Percentiles rank a stretch among this genome's conserved stretches.
Conservation (phyloP, 352 stramenopile genomes). For the Globisporangium emineosum region DNA sequence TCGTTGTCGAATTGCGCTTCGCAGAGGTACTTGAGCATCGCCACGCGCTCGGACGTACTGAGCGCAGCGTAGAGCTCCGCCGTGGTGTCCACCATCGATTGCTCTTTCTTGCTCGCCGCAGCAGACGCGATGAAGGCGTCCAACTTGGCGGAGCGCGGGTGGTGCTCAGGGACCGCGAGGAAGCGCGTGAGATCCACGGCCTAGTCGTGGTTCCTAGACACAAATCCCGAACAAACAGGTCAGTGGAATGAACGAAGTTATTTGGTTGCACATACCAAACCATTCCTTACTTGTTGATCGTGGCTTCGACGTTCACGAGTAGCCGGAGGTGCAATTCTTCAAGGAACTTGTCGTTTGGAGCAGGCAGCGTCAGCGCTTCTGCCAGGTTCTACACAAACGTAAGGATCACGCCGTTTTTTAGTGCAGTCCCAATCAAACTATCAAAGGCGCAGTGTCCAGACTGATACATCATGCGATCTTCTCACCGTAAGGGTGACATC, state of each 20-base stretch:
- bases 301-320: constrained; percentile 42
- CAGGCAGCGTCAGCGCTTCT: constrained; percentile 29
- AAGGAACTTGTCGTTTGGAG: constrained; percentile 28
- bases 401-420: not conserved
- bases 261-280: not conserved
- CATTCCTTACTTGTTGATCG: constrained; percentile 41
- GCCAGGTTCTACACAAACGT: constrained; percentile 27
- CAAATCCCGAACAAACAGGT: not conserved
- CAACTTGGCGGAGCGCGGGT: constrained; percentile 10
- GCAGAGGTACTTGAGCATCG: constrained; percentile 58
- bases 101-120: constrained; percentile 16
- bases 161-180: constrained; percentile 33
- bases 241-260: not conserved
- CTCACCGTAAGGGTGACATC: constrained; percentile 43
- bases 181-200: constrained; percentile 45
- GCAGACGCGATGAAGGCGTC: constrained; percentile 12
- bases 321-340: constrained; percentile 47
- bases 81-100: constrained; percentile 19
- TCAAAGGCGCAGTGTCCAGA: not conserved
- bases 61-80: constrained; percentile 43
- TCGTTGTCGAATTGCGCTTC: constrained; percentile 70
- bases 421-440: not conserved
- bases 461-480: not conserved
- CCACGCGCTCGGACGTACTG: constrained; percentile 34
- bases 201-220: constrained; percentile 41